Conservation (phyloP, 257 asterid species). For the Haberlea rhodopensis region DNA sequence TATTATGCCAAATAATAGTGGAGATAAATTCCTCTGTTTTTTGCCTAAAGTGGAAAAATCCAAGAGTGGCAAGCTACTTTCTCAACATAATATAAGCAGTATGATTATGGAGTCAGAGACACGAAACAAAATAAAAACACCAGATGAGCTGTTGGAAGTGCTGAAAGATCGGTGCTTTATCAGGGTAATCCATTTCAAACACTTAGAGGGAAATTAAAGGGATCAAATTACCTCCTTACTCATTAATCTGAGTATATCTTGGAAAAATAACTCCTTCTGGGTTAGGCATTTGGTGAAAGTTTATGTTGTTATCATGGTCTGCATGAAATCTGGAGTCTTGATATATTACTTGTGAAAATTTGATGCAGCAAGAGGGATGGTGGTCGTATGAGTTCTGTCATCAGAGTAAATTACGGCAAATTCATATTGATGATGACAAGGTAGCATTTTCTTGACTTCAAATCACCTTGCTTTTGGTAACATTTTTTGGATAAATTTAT, state of each 20-base stretch:
- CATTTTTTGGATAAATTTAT: constrained; percentile 7
- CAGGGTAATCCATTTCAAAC: constrained; percentile 51
- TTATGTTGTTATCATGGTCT: background rate
- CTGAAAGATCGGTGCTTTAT: constrained; percentile 80
- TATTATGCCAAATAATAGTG: constrained; percentile 68
- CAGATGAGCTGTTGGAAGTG: constrained; percentile 91
- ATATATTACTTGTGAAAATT: constrained; percentile 24
- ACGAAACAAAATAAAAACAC: constrained; percentile 74
- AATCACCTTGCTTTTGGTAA: background rate
- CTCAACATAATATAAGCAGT: constrained; percentile 81
- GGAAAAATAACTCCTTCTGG: background rate
- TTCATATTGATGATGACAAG: constrained; percentile 92
- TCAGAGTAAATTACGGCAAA: constrained; percentile 69
- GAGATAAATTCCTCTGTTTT: constrained; percentile 81
- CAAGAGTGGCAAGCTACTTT: constrained; percentile 60
- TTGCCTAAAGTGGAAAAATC: constrained; percentile 86
- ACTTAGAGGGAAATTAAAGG: constrained; percentile 17
- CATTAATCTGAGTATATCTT: background rate
- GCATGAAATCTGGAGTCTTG: constrained; percentile 12
- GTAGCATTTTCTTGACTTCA: constrained; percentile 36
- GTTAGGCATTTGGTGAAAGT: constrained; percentile 5
- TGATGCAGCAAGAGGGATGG: constrained; percentile 99
- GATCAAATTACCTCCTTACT: background rate
- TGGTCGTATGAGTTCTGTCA: constrained; percentile 98
- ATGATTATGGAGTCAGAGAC: constrained; percentile 84